Conservation (phyloP, 345 rosid species). For the Eucalyptus tenuipes region DNA sequence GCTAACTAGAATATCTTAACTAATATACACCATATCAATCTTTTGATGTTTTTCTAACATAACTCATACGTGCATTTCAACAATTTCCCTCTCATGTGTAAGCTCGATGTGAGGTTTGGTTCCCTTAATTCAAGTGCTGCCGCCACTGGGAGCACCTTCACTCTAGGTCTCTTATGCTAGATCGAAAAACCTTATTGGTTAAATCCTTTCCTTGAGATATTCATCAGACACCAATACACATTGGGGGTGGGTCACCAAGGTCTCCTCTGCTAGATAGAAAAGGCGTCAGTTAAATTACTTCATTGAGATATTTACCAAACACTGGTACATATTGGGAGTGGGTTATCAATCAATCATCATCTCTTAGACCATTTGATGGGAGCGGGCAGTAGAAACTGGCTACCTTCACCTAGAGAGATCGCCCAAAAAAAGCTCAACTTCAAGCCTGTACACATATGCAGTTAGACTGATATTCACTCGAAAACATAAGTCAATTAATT, state of each 20-base stretch:
- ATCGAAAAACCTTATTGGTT: neutral
- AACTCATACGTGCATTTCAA: neutral
- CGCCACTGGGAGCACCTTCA: neutral
- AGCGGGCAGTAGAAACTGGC: accelerated
- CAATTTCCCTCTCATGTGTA: neutral
- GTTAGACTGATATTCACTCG: too few relatives aligned
- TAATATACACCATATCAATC: neutral
- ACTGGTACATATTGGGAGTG: neutral
- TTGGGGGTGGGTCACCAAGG: neutral
- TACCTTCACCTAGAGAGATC: too few relatives aligned
- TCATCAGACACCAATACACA: accelerated
- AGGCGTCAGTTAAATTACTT: neutral
- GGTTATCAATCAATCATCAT: accelerated
- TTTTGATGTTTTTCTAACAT: neutral
- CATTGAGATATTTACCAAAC: neutral
- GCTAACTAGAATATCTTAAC: neutral
- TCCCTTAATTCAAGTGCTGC: neutral
- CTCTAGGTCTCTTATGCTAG: neutral
- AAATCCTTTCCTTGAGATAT: neutral
- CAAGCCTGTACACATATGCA: accelerated
- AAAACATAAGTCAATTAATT: neutral
- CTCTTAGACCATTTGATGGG: neutral
- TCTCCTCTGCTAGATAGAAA: neutral
- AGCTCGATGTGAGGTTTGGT: neutral
- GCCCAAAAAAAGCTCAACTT: neutral